phyloP scores from a whole-genome alignment of 176 grass and related monocot species.

The Oryza glumipatula region DNA sequence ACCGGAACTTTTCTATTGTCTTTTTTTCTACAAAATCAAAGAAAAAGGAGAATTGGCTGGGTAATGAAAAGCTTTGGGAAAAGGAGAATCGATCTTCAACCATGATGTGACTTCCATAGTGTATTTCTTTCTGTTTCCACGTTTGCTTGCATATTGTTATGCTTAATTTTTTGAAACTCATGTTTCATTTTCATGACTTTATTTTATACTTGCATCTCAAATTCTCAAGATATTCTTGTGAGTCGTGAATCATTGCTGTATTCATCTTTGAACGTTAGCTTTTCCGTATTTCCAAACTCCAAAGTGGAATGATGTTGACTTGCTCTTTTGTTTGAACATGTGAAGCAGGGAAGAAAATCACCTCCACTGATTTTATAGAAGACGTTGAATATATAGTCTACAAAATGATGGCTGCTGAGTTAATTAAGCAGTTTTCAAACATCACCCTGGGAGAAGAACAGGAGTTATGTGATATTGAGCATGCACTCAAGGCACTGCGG shows the following conservation, averaged over 20 bases:
- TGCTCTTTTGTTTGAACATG: constrained; percentile 38
- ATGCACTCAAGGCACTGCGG: constrained; percentile 46
- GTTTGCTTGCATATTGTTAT: background rate
- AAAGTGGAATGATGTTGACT: constrained; percentile 22
- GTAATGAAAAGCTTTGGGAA: background rate
- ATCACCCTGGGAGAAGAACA: constrained; percentile 50
- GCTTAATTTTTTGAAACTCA: constrained; percentile 10
- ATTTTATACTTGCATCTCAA: background rate
- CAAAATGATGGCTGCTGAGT: constrained; percentile 47
- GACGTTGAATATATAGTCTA: constrained; percentile 5
- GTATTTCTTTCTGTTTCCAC: background rate
- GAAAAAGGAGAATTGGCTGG: background rate
- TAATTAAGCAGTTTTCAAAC: constrained; percentile 54
- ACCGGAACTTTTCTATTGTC: background rate
- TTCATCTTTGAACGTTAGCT: constrained; percentile 15
- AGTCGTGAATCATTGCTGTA: background rate
- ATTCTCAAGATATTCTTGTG: background rate
- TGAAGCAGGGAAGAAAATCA: constrained; percentile 38
- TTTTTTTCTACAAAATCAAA: background rate
- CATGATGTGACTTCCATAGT: background rate
- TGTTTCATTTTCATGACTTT: background rate
- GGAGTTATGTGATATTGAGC: constrained; percentile 46
- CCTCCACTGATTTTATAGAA: background rate
- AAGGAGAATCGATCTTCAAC: background rate
- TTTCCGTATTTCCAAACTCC: background rate